Conservation (phyloP, 805 yeast genomes). For the Scheffersomyces ergatensis region DNA sequence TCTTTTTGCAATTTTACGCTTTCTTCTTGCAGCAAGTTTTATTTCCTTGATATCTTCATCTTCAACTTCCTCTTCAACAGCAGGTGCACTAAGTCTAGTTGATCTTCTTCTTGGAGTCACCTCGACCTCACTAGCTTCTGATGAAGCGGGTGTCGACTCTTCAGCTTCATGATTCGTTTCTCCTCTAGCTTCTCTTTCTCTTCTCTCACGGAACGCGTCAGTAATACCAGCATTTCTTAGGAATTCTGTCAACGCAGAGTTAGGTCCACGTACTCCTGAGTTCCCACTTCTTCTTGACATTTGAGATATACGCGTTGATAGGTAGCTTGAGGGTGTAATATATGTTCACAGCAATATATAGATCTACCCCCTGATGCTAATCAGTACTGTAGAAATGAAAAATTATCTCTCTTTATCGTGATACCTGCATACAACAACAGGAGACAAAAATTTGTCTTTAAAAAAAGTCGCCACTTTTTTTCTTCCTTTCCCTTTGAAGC, state of each 20-base stretch:
- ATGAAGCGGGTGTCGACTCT: background rate
- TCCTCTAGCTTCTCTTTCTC: slow-evolving; percentile 8
- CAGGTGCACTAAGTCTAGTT: slow-evolving; percentile 1
- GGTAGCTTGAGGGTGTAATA: no score
- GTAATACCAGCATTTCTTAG: slow-evolving; percentile 88
- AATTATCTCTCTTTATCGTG: no score
- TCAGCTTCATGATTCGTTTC: slow-evolving; percentile 10
- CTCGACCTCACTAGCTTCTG: background rate
- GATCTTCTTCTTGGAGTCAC: slow-evolving; percentile 5
- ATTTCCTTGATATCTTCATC: slow-evolving; percentile 24
- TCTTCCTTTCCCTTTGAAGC: no score
- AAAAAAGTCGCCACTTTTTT: no score
- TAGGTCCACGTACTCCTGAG: slow-evolving; percentile 53
- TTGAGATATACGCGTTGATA: background rate
- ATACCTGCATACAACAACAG: no score
- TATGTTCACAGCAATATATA: no score
- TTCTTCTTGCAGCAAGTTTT: slow-evolving; percentile 28
- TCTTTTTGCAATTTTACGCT: slow-evolving; percentile 40
- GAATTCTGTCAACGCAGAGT: slow-evolving; percentile 88
- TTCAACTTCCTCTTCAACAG: slow-evolving; percentile 9
- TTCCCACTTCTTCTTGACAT: slow-evolving; percentile 15
- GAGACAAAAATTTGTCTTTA: no score
- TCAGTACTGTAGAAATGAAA: no score
- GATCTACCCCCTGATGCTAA: no score
- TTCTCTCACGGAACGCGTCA: slow-evolving; percentile 59